These are phyloP conservation scores for Kluyveromyces marxianus DNA, from an alignment of 1,139 yeast genomes.

Conservation along the genomic window DNA sequence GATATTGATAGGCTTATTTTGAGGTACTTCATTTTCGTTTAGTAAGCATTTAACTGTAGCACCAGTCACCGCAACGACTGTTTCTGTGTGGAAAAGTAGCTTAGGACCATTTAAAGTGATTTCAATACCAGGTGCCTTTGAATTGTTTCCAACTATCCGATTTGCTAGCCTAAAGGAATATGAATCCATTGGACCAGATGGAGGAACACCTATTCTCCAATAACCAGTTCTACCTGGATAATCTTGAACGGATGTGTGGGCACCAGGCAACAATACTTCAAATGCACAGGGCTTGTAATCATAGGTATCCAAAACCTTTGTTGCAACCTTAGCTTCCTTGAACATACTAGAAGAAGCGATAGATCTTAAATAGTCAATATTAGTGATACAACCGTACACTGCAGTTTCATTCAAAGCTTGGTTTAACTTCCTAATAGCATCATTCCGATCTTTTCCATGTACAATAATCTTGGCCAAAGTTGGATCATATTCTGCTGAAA, in stretches of 20 bases:
- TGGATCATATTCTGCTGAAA: constrained; percentile 94
- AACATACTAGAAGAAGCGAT: constrained; percentile 82
- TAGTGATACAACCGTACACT: constrained; percentile 81
- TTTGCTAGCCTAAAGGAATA: constrained; percentile 86
- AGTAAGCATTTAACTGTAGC: constrained; percentile 64
- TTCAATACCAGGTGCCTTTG: constrained; percentile 81
- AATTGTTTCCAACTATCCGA: constrained; percentile 79
- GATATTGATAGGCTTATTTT: constrained; percentile 65
- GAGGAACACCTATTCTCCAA: constrained; percentile 96
- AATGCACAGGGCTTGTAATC: constrained; percentile 75
- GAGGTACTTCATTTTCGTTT: constrained; percentile 49
- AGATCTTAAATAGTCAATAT: constrained; percentile 79
- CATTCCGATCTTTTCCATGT: constrained; percentile 80
- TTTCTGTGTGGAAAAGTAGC: constrained; percentile 70
- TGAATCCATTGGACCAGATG: constrained; percentile 97
- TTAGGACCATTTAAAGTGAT: constrained; percentile 84
- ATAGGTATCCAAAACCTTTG: constrained; percentile 80
- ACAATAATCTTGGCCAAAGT: constrained; percentile 94
- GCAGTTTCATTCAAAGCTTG: constrained; percentile 80
- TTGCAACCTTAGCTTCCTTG: constrained; percentile 71
- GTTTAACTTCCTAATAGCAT: constrained; percentile 69
- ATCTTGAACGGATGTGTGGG: constrained; percentile 92
- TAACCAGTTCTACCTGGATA: constrained; percentile 86
- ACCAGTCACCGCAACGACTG: constrained; percentile 78
- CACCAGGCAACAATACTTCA: constrained; percentile 82